phyloP scores from a whole-genome alignment of 202 grass and related monocot genomes.

The Cymbopogon flexuosus region DNA sequence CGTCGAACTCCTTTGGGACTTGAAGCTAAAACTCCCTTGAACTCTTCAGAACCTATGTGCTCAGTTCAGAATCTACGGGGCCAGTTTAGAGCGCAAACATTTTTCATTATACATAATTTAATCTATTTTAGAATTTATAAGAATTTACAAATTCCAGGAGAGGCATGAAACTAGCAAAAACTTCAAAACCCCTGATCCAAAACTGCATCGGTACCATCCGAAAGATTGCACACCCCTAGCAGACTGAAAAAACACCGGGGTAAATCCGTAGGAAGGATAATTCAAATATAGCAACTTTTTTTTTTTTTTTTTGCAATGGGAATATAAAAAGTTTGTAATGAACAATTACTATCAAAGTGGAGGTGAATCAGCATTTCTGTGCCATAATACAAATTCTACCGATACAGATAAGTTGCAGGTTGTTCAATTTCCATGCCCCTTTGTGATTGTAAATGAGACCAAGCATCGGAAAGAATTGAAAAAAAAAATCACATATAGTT shows the following conservation, averaged over 20 bases:
- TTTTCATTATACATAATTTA: not conserved
- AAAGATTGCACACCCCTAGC: not conserved
- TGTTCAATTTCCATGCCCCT: not conserved
- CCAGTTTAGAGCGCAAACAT: not conserved
- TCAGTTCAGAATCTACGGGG: not conserved
- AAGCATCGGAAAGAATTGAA: not conserved
- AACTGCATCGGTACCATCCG: not conserved
- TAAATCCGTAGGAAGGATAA: not conserved
- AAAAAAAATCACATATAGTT: not conserved
- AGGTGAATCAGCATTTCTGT: not conserved
- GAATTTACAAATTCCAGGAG: not conserved
- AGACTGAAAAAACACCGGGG: not conserved
- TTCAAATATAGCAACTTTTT: too few species aligned
- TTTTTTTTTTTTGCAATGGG: not conserved
- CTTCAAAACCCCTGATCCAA: not conserved
- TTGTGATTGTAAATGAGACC: constrained; percentile 2
- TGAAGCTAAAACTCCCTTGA: too few species aligned
- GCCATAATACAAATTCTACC: not conserved
- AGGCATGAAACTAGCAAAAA: not conserved
- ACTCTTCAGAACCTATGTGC: too few species aligned
- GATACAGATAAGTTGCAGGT: not conserved
- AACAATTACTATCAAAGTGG: not conserved
- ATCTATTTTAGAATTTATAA: not conserved
- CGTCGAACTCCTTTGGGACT: too few species aligned
- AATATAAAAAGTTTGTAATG: not conserved